Evolutionary conservation across 495 filamentous ascomycete genomes (phyloP).

Genomic region (Neurospora sp.): DNA sequence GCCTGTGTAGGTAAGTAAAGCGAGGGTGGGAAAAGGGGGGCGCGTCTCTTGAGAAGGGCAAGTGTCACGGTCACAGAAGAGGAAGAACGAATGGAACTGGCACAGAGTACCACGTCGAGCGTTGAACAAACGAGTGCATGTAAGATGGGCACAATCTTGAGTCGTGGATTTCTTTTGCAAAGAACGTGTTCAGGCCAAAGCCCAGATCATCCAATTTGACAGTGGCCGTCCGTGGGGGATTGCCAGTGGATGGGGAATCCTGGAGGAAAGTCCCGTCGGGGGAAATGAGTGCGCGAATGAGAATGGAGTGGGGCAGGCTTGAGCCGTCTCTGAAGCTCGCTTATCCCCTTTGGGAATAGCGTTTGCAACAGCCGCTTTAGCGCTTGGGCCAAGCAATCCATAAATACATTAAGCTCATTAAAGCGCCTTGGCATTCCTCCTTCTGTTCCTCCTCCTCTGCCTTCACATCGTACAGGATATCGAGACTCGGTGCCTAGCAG

Average conservation of each 20-base stretch:
- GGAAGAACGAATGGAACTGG: constrained; percentile 50
- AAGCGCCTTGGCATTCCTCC: not conserved
- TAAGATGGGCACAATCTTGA: not conserved
- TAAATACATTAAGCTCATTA: not conserved
- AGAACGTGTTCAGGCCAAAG: not conserved
- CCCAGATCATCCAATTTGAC: not conserved
- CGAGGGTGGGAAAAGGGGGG: not conserved
- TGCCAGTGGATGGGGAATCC: not conserved
- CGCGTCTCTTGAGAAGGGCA: constrained; percentile 4
- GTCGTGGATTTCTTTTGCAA: not conserved
- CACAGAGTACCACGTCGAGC: constrained; percentile 39
- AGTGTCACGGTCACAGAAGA: not conserved
- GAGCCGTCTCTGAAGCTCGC: not conserved
- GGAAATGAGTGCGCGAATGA: not conserved
- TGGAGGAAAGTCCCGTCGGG: not conserved
- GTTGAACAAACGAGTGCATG: not conserved
- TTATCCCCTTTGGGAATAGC: not conserved
- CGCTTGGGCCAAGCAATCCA: not conserved
- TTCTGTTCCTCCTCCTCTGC: not conserved
- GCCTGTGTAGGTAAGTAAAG: not conserved
- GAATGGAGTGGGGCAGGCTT: not conserved
- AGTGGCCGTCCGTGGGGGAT: not conserved
- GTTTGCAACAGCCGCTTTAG: not conserved
- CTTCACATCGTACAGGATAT: not conserved
- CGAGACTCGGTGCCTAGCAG: not conserved